These are phyloP conservation scores for Penicillium brevicompactum DNA, from an alignment of 2,329 filamentous ascomycete genomes.

Conservation along the genomic window DNA sequence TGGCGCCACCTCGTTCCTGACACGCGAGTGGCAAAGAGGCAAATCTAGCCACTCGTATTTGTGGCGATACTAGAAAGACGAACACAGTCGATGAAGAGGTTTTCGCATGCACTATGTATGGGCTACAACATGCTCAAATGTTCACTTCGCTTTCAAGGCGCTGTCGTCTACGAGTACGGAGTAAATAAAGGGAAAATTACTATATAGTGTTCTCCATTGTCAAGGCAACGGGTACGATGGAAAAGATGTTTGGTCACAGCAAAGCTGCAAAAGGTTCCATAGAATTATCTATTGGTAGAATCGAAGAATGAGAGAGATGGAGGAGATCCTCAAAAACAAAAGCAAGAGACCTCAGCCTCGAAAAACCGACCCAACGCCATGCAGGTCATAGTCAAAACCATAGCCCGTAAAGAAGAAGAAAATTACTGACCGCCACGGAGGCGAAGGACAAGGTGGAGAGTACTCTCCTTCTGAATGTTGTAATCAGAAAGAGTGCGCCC, in stretches of 20 bases:
- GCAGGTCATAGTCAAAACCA: conserved; percentile 33
- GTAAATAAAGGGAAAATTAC: no score
- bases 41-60: not conserved
- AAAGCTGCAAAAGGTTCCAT: not conserved
- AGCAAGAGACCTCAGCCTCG: conserved; percentile 27
- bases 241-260: not conserved
- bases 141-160: no score
- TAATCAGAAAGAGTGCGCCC: conserved; percentile 56
- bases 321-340: conserved; percentile 22
- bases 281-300: conserved; percentile 14
- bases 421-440: conserved; percentile 47
- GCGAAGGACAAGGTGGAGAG: conserved; percentile 61
- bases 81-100: no score
- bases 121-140: no score
- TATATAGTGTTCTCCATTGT: no score
- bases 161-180: no score
- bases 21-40: conserved; percentile 11
- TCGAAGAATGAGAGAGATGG: conserved; percentile 25
- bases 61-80: no score
- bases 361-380: conserved; percentile 42
- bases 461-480: conserved; percentile 64
- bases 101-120: no score
- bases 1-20: conserved; percentile 8
- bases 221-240: not conserved
- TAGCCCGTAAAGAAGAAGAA: conserved; percentile 23